Conservation (phyloP, 306 rosid genomes). For the Rubus idaeus region DNA sequence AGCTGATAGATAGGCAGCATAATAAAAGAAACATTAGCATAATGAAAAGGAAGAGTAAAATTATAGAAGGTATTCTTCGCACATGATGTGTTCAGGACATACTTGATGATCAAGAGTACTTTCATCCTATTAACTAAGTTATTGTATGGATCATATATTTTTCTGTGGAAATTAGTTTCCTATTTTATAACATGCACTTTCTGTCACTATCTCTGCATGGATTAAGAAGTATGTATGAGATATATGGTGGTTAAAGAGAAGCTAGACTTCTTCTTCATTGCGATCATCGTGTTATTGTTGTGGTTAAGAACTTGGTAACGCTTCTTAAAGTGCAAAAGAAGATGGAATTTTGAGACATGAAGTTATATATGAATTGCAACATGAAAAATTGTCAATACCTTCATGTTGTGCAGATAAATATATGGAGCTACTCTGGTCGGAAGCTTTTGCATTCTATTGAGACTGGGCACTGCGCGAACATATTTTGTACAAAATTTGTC, state of each 20-base stretch:
- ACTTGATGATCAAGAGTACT: not conserved
- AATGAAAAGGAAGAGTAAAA: not conserved
- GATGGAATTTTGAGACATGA: not conserved
- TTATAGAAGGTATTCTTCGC: not conserved
- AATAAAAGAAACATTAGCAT: not conserved
- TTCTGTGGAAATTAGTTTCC: not conserved
- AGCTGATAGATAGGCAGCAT: conserved; percentile 3
- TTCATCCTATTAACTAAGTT: not conserved
- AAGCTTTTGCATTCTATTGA: conserved; percentile 82
- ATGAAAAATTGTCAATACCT: conserved; percentile 23
- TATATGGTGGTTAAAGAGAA: not conserved
- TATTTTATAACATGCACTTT: not conserved
- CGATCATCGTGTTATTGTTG: not conserved
- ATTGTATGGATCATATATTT: not conserved
- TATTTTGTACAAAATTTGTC: conserved; percentile 91
- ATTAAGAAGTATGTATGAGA: not conserved
- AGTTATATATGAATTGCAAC: conserved; percentile 1
- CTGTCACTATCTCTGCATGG: not conserved
- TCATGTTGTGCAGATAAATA: conserved; percentile 68
- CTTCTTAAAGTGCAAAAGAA: conserved; percentile 1
- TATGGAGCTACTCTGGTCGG: conserved; percentile 73
- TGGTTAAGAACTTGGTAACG: not conserved
- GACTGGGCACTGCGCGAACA: conserved; percentile 88
- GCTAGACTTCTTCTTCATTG: not conserved
- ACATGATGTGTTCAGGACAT: not conserved